Evolutionary conservation across 306 rosid species (phyloP).

Genomic region (Quercus agrifolia): DNA sequence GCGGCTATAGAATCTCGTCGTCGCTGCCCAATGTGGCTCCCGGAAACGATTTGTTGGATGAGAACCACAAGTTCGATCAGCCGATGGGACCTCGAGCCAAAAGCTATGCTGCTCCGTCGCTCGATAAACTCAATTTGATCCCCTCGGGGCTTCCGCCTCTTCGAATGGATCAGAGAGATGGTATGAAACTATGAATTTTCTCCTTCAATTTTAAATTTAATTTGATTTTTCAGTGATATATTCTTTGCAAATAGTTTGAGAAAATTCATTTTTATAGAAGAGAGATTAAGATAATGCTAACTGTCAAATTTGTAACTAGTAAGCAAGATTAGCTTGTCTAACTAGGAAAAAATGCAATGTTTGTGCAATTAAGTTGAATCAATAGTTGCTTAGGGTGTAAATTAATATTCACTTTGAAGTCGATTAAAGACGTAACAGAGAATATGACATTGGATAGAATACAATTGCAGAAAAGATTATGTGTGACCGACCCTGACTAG

Average conservation of each 20-base stretch:
- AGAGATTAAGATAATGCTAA: not conserved
- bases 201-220: not conserved
- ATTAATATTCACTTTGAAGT: no score
- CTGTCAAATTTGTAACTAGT: not conserved
- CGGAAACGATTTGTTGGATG: slow-evolving; percentile 35
- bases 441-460: no score
- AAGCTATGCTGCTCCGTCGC: slow-evolving; percentile 41
- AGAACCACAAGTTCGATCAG: slow-evolving; percentile 19
- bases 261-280: not conserved
- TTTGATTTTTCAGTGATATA: not conserved
- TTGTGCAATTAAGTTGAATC: not conserved
- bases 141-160: slow-evolving; percentile 56
- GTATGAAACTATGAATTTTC: slow-evolving; percentile 19
- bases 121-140: slow-evolving; percentile 45
- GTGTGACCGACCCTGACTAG: no score
- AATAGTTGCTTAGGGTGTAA: not conserved
- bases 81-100: slow-evolving; percentile 18
- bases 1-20: slow-evolving; percentile 44
- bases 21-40: slow-evolving; percentile 63
- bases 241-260: not conserved
- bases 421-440: no score
- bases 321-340: not conserved
- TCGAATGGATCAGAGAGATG: slow-evolving; percentile 30
- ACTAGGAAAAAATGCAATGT: not conserved
- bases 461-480: no score